Conservation (phyloP, 106 monocot species). For the Gastrodia elata region DNA sequence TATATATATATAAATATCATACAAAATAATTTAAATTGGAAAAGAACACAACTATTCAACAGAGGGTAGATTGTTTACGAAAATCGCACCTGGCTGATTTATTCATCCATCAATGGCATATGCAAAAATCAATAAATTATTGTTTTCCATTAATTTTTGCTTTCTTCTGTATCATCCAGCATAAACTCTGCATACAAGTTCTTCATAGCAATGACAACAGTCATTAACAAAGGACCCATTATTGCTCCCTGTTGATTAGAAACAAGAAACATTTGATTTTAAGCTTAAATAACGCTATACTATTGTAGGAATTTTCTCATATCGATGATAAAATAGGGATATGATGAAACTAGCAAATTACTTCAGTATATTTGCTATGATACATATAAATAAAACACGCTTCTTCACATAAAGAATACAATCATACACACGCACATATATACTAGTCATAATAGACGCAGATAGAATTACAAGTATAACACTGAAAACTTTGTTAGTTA, state of each 20-base stretch:
- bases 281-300: too few relatives aligned
- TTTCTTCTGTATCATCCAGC: slow-evolving; percentile 34
- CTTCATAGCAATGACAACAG: slow-evolving; percentile 72
- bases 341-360: background rate
- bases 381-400: background rate
- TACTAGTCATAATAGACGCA: background rate
- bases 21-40: background rate
- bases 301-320: background rate
- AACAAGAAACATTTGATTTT: background rate
- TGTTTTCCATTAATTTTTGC: background rate
- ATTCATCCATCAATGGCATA: background rate
- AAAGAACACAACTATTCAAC: background rate
- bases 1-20: too few relatives aligned
- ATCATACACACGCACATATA: background rate
- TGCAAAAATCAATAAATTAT: background rate
- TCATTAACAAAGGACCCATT: slow-evolving; percentile 88
- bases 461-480: too few relatives aligned
- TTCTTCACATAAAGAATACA: background rate
- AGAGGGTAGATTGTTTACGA: background rate
- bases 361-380: background rate
- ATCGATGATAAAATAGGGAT: background rate
- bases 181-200: slow-evolving; percentile 80
- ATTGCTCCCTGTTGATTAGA: slow-evolving; percentile 66
- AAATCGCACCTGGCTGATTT: background rate
- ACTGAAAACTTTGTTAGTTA: too few relatives aligned